Evolutionary conservation across 148 eudicot genomes (phyloP).

Genomic region (Silene uniflora): DNA sequence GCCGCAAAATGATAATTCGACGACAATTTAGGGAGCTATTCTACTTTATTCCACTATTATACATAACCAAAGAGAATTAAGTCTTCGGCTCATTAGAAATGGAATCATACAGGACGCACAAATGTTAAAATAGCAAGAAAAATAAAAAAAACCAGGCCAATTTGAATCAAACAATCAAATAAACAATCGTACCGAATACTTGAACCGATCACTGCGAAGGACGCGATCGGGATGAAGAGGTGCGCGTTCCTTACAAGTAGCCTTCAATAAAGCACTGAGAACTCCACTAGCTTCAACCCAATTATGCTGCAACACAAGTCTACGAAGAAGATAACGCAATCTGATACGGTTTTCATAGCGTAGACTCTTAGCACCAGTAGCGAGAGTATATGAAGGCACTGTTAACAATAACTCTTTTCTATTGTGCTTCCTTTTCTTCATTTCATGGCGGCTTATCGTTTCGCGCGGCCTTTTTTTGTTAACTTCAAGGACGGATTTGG

Average conservation of each 20-base stretch:
- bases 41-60: no score
- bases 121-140: no score
- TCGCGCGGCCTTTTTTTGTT: background rate
- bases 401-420: slow-evolving; percentile 29
- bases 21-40: no score
- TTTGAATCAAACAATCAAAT: background rate
- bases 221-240: slow-evolving; percentile 28
- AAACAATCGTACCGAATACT: slow-evolving; percentile 48
- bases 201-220: slow-evolving; percentile 37
- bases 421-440: slow-evolving; percentile 19
- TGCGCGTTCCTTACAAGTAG: slow-evolving; percentile 40
- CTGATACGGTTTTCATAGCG: slow-evolving; percentile 42
- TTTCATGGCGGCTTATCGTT: background rate
- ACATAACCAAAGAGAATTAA: no score
- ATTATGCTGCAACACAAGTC: slow-evolving; percentile 46
- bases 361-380: slow-evolving; percentile 31
- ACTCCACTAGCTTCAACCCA: slow-evolving; percentile 75
- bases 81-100: no score
- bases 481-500: background rate
- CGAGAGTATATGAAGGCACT: slow-evolving; percentile 49
- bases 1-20: no score
- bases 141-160: no score
- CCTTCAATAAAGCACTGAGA: slow-evolving; percentile 49
- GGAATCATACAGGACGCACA: background rate
- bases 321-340: slow-evolving; percentile 40